Percentiles rank a stretch among this genome's conserved stretches.
Conservation (phyloP, 2,329 filamentous ascomycete species). For the Ophiostoma triangulosporum region DNA sequence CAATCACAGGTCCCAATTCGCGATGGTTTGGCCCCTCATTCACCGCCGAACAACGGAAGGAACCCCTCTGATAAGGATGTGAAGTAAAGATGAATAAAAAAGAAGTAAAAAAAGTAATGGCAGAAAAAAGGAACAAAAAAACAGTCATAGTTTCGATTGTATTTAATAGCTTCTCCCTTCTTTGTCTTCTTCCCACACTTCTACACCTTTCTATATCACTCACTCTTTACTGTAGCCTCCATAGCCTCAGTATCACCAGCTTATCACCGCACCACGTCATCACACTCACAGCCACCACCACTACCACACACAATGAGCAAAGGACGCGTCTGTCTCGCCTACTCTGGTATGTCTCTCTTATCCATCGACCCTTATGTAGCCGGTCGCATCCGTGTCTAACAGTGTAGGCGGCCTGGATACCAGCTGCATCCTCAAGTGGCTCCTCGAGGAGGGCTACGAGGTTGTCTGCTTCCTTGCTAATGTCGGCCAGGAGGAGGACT, state of each 20-base stretch:
- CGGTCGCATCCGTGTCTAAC: neutral
- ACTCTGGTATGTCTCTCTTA: constrained; percentile 16
- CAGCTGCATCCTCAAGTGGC: constrained; percentile 16
- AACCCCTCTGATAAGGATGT: constrained; percentile 1
- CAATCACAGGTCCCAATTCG: neutral
- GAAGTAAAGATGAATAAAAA: neutral
- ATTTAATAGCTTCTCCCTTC: neutral
- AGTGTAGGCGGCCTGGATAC: constrained; percentile 15
- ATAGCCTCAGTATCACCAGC: neutral
- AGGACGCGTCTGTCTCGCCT: constrained; percentile 21
- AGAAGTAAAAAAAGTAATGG: neutral
- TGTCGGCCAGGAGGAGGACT: constrained; percentile 67
- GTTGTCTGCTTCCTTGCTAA: constrained; percentile 54
- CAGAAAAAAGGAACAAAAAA: neutral
- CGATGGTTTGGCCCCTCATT: neutral
- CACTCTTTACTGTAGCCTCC: neutral
- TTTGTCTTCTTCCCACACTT: neutral
- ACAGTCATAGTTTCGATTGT: neutral
- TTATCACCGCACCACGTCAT: neutral
- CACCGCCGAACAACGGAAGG: neutral
- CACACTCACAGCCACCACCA: neutral
- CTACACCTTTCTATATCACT: neutral
- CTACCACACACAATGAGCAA: constrained; percentile 18
- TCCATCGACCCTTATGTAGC: neutral
- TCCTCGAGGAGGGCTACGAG: constrained; percentile 38